phyloP scores from a whole-genome alignment of 805 yeast species.

The Schwanniomyces polymorphus region DNA sequence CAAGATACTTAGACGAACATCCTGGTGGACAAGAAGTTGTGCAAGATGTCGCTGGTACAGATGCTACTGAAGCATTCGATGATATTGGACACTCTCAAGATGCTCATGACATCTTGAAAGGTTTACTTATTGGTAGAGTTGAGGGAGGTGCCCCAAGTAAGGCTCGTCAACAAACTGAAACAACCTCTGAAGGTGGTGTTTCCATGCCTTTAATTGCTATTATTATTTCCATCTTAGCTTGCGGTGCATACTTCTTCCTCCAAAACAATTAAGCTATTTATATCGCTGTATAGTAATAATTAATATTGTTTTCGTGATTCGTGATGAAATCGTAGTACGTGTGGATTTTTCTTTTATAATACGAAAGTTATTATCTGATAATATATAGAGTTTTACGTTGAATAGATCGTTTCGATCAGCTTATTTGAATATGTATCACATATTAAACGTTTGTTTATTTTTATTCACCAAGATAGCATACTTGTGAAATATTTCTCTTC shows the following conservation, averaged over 20 bases:
- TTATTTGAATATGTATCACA: too few species aligned
- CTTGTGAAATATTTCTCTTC: too few species aligned
- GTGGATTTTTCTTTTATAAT: too few species aligned
- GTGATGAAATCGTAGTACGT: too few species aligned
- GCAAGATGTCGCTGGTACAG: constrained; percentile 42
- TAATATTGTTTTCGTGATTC: background rate
- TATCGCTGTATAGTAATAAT: background rate
- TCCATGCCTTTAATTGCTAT: constrained; percentile 31
- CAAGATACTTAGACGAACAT: constrained; percentile 45
- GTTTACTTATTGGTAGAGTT: constrained; percentile 73
- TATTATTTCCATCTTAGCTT: constrained; percentile 39
- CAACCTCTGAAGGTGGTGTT: constrained; percentile 15
- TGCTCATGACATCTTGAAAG: constrained; percentile 75
- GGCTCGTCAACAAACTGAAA: constrained; percentile 12
- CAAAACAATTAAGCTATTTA: constrained; percentile 3
- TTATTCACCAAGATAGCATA: too few species aligned
- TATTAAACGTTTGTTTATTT: too few species aligned
- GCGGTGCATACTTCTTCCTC: constrained; percentile 41
- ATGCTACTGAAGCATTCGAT: constrained; percentile 47
- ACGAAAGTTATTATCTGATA: too few species aligned
- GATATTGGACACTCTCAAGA: constrained; percentile 98
- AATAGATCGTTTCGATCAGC: too few species aligned
- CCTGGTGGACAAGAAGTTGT: constrained; percentile 51
- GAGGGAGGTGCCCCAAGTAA: constrained; percentile 54
- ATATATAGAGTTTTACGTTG: too few species aligned